Base-by-base conservation (phyloP, 352 stramenopile species). In the Globisporangium camurandrum region DNA sequence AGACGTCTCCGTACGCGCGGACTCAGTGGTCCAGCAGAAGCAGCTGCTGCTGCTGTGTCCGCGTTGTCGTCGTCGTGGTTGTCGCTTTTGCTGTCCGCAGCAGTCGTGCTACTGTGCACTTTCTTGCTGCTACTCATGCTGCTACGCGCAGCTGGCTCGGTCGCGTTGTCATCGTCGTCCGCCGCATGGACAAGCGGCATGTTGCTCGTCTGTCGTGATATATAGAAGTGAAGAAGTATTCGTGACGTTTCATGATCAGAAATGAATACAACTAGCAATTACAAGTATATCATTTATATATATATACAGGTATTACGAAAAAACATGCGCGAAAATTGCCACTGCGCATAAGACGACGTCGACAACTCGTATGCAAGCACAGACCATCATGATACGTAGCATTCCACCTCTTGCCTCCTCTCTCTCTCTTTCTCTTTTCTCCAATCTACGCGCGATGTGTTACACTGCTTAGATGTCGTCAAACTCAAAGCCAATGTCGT, bases 401-500 rank as follows among this genome's bases (percentile, higher is more conserved):
- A 56, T 56, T 56, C 37, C n/a, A n/a, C n/a, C n/a, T 17, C 26
- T 28, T 10, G 19, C 40, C 17, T 10, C 9, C 24, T 20, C 40
- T 31, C 12, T 44, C 4, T 24, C 19, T 24, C 10, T 31, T 27
- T 1, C 24, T 46, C 8, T 31, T 17, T 46, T 30, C 20, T 17
- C 4, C 38, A 26, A 47, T 16, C 19, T 22, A 23, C 19, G 16
- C 8, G 27, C 34, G 20, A 26, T 4, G 11, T 3, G 37, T 22
- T n/a, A n/a, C n/a, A n/a, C n/a, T n/a, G 59, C 59, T 86, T 90
- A 95, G 58, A 93, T 93, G 74, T 93, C 79, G 64, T 95, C 80
- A 48, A 95, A 95, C 52, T 95, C 82, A 58, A 95, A 93, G 57
- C 80, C 84, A 67, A 86, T 89, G 66, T 93, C 82, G 67, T 93